Conservation (phyloP, 371 early-diverging fungal species). For the Actinomortierella wolfii region DNA sequence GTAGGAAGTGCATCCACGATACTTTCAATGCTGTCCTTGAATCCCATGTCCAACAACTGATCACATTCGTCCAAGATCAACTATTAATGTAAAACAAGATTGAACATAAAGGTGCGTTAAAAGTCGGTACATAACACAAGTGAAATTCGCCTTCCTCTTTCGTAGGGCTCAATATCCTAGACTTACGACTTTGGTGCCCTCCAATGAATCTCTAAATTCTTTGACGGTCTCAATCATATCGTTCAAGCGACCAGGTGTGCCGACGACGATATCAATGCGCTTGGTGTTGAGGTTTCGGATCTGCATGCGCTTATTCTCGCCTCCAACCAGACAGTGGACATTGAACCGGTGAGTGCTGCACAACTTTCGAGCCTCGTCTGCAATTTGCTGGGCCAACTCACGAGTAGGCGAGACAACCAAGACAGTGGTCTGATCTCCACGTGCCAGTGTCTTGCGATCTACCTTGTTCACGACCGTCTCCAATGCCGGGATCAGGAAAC, state of each 20-base stretch:
- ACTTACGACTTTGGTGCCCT: conserved; percentile 61
- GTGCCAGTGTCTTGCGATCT: conserved; percentile 32
- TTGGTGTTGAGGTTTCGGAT: conserved; percentile 59
- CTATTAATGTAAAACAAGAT: conserved; percentile 35
- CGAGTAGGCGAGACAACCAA: conserved; percentile 96
- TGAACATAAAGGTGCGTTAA: neutral
- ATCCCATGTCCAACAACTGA: conserved; percentile 97
- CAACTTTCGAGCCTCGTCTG: conserved; percentile 80
- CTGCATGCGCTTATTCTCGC: conserved; percentile 74
- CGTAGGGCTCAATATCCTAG: neutral
- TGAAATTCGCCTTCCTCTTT: neutral
- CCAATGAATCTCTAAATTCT: conserved; percentile 61
- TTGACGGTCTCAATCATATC: conserved; percentile 79
- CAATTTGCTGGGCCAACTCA: conserved; percentile 96
- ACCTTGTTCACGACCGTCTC: conserved; percentile 60
- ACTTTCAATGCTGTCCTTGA: conserved; percentile 88
- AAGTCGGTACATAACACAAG: conserved; percentile 9
- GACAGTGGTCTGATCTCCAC: conserved; percentile 68
- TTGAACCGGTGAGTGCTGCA: conserved; percentile 62
- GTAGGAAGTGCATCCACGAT: conserved; percentile 82
- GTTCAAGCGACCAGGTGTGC: conserved; percentile 93
- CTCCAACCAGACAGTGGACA: conserved; percentile 91
- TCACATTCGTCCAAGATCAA: conserved; percentile 99
- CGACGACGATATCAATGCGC: conserved; percentile 90
- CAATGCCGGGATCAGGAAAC: conserved; percentile 92